Evolutionary conservation across 192 early-diverging fungal genomes (phyloP), one percentile per base, ranked within the genome.

Genomic region (Coemansia sp.): DNA sequence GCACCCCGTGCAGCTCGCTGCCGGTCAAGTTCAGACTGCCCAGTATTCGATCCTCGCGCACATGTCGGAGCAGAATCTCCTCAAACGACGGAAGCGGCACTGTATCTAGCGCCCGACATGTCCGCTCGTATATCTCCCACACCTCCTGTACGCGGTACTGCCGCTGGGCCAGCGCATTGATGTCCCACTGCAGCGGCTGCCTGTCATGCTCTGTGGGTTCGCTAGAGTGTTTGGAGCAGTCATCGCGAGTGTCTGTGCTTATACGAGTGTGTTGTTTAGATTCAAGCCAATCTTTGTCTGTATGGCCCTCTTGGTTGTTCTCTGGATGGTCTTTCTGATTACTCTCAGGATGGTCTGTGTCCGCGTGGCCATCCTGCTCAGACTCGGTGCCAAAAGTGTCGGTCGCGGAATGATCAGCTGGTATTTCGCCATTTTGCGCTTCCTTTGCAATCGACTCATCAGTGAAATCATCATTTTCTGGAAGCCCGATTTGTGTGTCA

Each of bases 1-100:
- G 71, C 14, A 66, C 74, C 14, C 85, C 81, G 54, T 79, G 69
- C 19, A 93, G 60, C 19, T 55, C 67, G 25, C 84, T 73, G 38
- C 85, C 86, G 0, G 81, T 48, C 35, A 82, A 63, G 25, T 61
- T 60, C 11, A 82, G 56, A 31, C 59, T 73, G 38, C 69, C 67
- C 30, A 77, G 65, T 6, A 64, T 50, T 19, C 64, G 74, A 9
- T 62, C 64, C 38, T 73, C 64, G 54, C 67, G 64, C 64, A 77
- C 50, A 38, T 77, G 74, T 28, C 56, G 35, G 5, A 59, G 54
- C 43, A 77, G 58, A 31, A 56, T 57, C 40, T 71, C 52, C 9
- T 70, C 70, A 31, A 73, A 66, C 33, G 67, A 54, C 16, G 62
- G 55, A 25, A 79, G 47, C 4, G 66, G 75, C 29, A 58, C 73